These are phyloP conservation scores for Neobulgaria alba DNA, from an alignment of 2,329 filamentous ascomycete genomes.

Conservation along the genomic window DNA sequence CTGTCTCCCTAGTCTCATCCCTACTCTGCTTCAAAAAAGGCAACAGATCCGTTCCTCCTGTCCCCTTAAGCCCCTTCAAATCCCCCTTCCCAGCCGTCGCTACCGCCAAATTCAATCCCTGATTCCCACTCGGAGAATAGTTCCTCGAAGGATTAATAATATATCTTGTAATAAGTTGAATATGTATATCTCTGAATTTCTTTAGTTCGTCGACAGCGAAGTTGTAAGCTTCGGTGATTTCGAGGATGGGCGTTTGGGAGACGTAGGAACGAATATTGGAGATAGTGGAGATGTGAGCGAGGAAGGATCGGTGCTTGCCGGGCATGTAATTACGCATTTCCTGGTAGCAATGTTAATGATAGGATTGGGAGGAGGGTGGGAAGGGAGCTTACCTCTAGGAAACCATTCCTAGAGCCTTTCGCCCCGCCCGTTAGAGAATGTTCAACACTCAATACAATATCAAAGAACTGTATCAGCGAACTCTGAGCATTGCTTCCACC, in stretches of 20 bases:
- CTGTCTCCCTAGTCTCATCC: constrained; percentile 63
- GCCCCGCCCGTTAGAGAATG: constrained; percentile 42
- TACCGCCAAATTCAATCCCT: constrained; percentile 32
- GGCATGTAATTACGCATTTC: constrained; percentile 91
- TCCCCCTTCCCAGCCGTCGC: constrained; percentile 20
- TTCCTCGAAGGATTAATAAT: constrained; percentile 70
- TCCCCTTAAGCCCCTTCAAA: constrained; percentile 54
- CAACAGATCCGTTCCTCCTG: constrained; percentile 78
- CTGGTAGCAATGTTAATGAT: constrained; percentile 17
- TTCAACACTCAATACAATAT: constrained; percentile 75
- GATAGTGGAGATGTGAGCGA: constrained; percentile 59
- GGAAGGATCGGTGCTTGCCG: constrained; percentile 68
- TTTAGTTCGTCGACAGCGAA: constrained; percentile 67
- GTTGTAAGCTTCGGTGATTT: constrained; percentile 57
- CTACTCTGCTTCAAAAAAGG: constrained; percentile 84
- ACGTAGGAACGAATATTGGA: constrained; percentile 69
- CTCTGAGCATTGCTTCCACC: constrained; percentile 92
- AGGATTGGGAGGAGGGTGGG: background rate
- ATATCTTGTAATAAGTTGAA: constrained; percentile 83
- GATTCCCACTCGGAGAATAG: constrained; percentile 34
- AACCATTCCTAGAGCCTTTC: constrained; percentile 16
- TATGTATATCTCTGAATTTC: constrained; percentile 73
- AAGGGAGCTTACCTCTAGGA: constrained; percentile 14
- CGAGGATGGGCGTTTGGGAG: constrained; percentile 34
- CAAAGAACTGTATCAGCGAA: constrained; percentile 88